phyloP scores from a whole-genome alignment of 2,329 filamentous ascomycete genomes.

The Macroventuria anomochaeta region DNA sequence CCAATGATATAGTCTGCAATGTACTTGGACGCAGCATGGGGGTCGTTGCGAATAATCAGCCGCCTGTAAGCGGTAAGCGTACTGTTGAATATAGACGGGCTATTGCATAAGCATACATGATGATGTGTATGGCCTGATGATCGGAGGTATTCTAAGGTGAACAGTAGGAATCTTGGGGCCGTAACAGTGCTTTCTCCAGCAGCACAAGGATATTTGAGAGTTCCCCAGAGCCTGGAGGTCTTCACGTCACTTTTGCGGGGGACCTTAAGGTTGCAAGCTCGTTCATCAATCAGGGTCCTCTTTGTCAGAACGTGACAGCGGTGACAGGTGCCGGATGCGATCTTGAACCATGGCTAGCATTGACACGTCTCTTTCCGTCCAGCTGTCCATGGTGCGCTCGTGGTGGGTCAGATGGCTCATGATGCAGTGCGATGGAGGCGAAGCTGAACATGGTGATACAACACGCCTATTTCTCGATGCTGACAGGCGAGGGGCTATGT shows the following conservation, averaged over 20 bases:
- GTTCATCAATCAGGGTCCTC: slow-evolving; percentile 28
- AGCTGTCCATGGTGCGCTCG: slow-evolving; percentile 20
- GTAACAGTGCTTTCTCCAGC: slow-evolving; percentile 1
- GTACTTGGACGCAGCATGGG: slow-evolving; percentile 72
- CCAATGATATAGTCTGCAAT: slow-evolving; percentile 82
- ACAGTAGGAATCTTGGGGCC: slow-evolving; percentile 8
- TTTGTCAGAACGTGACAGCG: slow-evolving; percentile 35
- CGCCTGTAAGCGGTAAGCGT: slow-evolving; percentile 64
- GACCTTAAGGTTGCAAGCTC: slow-evolving; percentile 19
- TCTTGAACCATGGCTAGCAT: slow-evolving; percentile 16
- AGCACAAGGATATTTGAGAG: slow-evolving; percentile 27
- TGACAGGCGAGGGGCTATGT: slow-evolving; percentile 28
- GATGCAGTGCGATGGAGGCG: slow-evolving; percentile 35
- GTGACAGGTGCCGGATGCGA: slow-evolving; percentile 29
- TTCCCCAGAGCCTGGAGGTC: not conserved
- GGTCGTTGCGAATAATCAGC: slow-evolving; percentile 80
- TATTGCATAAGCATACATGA: slow-evolving; percentile 44
- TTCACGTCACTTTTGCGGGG: slow-evolving; percentile 34
- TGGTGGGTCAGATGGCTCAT: slow-evolving; percentile 28
- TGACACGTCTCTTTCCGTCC: slow-evolving; percentile 11
- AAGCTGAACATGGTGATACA: slow-evolving; percentile 42
- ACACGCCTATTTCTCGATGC: slow-evolving; percentile 33
- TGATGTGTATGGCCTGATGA: slow-evolving; percentile 21
- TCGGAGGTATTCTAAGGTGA: slow-evolving; percentile 18
- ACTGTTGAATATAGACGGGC: slow-evolving; percentile 21